Base-by-base conservation (phyloP, 257 asterid genomes). In the Ballota nigra region DNA sequence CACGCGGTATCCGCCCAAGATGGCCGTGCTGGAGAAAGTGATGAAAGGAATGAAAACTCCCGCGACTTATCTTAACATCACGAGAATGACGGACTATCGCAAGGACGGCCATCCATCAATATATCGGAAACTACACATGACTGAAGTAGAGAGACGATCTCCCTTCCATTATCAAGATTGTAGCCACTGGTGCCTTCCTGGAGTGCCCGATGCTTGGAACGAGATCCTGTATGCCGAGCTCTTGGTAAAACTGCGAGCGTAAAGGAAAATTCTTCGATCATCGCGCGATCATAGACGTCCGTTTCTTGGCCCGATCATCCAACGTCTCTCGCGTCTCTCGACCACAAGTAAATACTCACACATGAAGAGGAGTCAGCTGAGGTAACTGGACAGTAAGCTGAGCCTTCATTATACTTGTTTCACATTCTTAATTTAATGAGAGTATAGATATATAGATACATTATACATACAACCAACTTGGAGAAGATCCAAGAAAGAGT, bases 121-220 rank as follows among this genome's bases (percentile, higher is more conserved):
- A 11, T 87, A 87, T 16, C 62, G 96, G 68, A 89, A 81, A 33
- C 86, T 31, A 4, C 80, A 84, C 24, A 40, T 78, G 28, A 71
- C 90, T 0, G 75, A 74, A 0, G 77, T 60, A 10, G 91, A 88
- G 69, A 77, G 63, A 58, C 62, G 47, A 75, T 57, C 83, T 24
- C 90, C 83, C 0, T 16, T 85, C 34, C 77, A 64, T 13, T 71
- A 73, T 31, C 96, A 89, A 56, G 95, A 89, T 68, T 89, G 96
- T 69, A 89, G 96, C 77, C 96, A 89, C 53, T 89, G 96, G 96
- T 89, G 96, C 55, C 88, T 89, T 9, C 96, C 96, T 0, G 96
- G 96, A 0, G 95, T 87, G 33, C 96, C 96, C 0, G 96, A 89
- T 80, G 55, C 87, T 1, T 89, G 96, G 96, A 89, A 89, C 65